Evolutionary conservation across 2,329 filamentous ascomycete genomes (phyloP).

Genomic region (Aspergillus hortae): DNA sequence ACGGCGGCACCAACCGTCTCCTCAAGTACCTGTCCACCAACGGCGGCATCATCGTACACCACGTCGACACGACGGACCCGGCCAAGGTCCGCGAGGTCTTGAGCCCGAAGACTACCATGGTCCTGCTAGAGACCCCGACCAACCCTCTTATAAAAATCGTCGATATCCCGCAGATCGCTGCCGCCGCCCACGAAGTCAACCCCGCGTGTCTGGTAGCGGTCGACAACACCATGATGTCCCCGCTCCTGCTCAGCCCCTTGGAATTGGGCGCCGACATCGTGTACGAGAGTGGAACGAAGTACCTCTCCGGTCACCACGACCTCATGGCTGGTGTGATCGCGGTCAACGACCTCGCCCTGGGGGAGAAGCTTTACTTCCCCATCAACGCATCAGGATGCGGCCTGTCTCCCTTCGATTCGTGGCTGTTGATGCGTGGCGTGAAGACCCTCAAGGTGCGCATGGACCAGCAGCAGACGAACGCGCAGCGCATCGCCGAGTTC

Average conservation of each 20-base stretch:
- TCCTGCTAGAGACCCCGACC: conserved; percentile 91
- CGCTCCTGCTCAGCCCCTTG: conserved; percentile 87
- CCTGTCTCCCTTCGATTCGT: conserved; percentile 90
- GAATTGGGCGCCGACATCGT: conserved; percentile 93
- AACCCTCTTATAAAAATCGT: conserved; percentile 98
- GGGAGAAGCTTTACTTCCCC: conserved; percentile 89
- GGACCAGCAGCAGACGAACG: conserved; percentile 96
- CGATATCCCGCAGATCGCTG: conserved; percentile 78
- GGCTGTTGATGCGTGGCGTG: conserved; percentile 89
- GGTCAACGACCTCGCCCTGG: conserved; percentile 75
- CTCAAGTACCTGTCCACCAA: conserved; percentile 88
- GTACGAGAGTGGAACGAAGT: conserved; percentile 97
- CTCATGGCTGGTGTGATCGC: conserved; percentile 98
- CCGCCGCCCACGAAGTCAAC: conserved; percentile 72
- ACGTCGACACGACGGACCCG: conserved; percentile 86
- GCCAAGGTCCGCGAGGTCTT: conserved; percentile 67
- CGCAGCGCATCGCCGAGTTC: conserved; percentile 86
- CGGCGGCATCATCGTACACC: conserved; percentile 88
- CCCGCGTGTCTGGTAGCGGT: conserved; percentile 79
- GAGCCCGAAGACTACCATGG: conserved; percentile 83
- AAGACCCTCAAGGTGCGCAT: conserved; percentile 97
- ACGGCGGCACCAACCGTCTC: conserved; percentile 90
- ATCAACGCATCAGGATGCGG: conserved; percentile 97
- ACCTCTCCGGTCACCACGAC: conserved; percentile 95
- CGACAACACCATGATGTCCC: conserved; percentile 98